These are phyloP conservation scores for Nothophoma quercina DNA, from an alignment of 2,329 filamentous ascomycete genomes.

Conservation along the genomic window DNA sequence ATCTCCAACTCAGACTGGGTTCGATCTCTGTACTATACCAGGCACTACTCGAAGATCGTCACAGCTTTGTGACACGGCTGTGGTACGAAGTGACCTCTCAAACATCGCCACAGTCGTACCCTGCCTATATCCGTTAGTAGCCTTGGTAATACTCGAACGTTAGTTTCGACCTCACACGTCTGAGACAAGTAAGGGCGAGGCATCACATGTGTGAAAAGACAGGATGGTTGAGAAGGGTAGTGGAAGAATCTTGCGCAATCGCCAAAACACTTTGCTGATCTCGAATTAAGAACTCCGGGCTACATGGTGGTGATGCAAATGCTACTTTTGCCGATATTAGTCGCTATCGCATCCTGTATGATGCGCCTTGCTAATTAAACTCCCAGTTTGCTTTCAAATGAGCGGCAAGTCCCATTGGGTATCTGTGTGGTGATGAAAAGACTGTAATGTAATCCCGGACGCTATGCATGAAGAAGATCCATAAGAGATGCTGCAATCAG, in stretches of 20 bases:
- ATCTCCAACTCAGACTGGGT: too few species aligned
- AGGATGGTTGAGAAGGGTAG: background rate
- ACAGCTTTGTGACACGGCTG: too few species aligned
- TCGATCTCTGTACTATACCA: too few species aligned
- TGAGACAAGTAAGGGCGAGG: background rate
- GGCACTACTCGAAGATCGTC: too few species aligned
- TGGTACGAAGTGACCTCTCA: background rate
- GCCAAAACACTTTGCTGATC: conserved; percentile 12
- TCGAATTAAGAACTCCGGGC: conserved; percentile 15
- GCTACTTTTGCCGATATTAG: conserved; percentile 12
- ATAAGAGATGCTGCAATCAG: conserved; percentile 7
- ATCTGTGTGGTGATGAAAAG: conserved; percentile 20
- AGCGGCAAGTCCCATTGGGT: conserved; percentile 23
- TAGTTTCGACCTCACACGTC: conserved; percentile 1
- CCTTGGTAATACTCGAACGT: background rate
- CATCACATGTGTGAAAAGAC: background rate
- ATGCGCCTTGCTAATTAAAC: conserved; percentile 21
- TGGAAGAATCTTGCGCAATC: background rate
- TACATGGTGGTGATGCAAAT: conserved; percentile 12
- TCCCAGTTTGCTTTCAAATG: conserved; percentile 17
- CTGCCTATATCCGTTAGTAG: background rate
- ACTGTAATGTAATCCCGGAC: conserved; percentile 21
- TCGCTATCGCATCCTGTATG: conserved; percentile 1
- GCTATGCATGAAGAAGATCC: conserved; percentile 21
- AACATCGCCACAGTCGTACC: conserved; percentile 4